Evolutionary conservation across 2,329 filamentous ascomycete species (phyloP), one percentile per base, ranked within the genome.

Genomic region (Bipolaris bicolor): DNA sequence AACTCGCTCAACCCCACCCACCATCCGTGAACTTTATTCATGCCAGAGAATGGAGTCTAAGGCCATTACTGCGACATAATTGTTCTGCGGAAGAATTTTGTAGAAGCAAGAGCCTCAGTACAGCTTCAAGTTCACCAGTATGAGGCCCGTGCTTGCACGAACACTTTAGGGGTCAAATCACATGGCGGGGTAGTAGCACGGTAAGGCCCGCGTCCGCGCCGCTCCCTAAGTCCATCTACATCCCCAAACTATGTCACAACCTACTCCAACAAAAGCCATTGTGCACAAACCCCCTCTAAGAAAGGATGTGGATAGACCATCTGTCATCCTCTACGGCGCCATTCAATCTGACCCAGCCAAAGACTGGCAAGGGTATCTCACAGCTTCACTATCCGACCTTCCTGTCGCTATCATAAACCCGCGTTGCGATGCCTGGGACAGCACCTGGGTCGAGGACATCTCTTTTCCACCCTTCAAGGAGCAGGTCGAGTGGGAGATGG

Each of bases 401-500:
- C 78, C 81, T 2, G 68, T 88, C 55, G 84, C 82, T 3, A 76
- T 89, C 57, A 78, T 84, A 66, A 83, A 89, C 60, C 87, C 86
- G 0, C 74, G 79, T 9, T 81, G 85, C 3, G 49, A 75, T 18
- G 84, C 86, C 69, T 89, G 86, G 87, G 82, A 87, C 66, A 70
- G 67, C 16, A 81, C 76, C 0, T 88, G 86, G 86, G 67, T 63
- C 9, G 84, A 88, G 65, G 81, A 86, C 47, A 74, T 80, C 16
- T 70, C 74, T 0, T 83, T 81, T 57, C 60, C 66, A 2, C 80
- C 77, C 0, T 89, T 84, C 71, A 76, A 74, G n/a, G 77, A 84
- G 55, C 86, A 89, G 70, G 80, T 85, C 0, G 74, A 80, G 40
- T 89, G 87, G 86, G 87, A 89, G 70, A 79, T 89, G 37, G 80